These are phyloP conservation scores for Eleusine coracana DNA, from an alignment of 176 grass and related monocot species.

Conservation along the genomic window DNA sequence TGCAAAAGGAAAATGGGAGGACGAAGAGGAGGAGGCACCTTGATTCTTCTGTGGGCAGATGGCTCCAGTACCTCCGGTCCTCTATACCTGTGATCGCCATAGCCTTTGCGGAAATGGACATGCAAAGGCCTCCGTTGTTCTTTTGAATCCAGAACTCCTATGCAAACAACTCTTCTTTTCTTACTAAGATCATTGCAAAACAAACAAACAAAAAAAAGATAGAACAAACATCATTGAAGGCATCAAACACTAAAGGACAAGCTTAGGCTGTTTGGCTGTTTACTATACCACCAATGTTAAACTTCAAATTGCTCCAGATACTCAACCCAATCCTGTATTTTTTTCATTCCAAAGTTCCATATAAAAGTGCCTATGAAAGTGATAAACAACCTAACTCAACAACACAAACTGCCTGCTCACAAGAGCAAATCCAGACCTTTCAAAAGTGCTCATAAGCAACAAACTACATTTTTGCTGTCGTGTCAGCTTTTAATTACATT, in stretches of 20 bases:
- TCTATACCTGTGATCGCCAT: conserved; percentile 74
- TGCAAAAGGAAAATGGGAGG: not conserved
- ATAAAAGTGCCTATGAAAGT: not conserved
- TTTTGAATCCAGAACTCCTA: conserved; percentile 85
- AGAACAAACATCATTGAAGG: not conserved
- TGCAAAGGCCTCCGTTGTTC: conserved; percentile 60
- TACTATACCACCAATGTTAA: not conserved
- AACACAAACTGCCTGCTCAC: not conserved
- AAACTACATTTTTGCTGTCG: not conserved
- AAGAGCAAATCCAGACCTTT: conserved; percentile 6
- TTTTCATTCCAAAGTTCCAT: not conserved
- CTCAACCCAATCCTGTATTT: not conserved
- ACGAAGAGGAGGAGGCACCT: conserved; percentile 44
- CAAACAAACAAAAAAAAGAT: not conserved
- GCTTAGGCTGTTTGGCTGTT: too few species aligned
- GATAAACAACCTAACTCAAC: not conserved
- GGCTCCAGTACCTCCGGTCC: conserved; percentile 77
- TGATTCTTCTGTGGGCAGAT: conserved; percentile 70
- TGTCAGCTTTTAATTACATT: not conserved
- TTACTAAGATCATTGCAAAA: conserved; percentile 30
- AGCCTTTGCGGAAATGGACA: conserved; percentile 72
- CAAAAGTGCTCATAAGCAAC: not conserved
- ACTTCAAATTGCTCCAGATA: not conserved
- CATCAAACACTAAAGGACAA: conserved; percentile 5
- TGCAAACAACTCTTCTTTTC: conserved; percentile 3